These are phyloP conservation scores for Leccinum holopus DNA, from an alignment of 1,284 basidiomycete genomes.

Conservation along the genomic window DNA sequence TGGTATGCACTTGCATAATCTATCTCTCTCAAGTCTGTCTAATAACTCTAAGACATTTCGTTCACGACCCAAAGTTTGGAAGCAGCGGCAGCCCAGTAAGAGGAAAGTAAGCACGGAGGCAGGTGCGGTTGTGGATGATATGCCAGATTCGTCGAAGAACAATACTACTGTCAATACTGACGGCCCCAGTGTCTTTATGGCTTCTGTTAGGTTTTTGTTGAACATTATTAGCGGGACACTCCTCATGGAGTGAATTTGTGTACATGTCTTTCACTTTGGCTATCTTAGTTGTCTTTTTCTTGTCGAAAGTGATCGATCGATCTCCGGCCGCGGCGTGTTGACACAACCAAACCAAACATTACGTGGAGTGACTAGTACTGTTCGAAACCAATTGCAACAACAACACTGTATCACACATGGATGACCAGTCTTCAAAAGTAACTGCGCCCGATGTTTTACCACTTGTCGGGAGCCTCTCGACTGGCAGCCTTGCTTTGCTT, in stretches of 20 bases:
- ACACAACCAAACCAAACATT: not conserved
- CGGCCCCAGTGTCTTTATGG: not conserved
- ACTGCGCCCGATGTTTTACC: constrained; percentile 20
- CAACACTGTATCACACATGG: constrained; percentile 11
- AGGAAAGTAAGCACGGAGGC: not conserved
- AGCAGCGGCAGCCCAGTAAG: not conserved
- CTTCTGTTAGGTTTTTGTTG: constrained; percentile 6
- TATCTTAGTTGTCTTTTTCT: not conserved
- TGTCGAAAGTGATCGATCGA: not conserved
- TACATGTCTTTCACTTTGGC: not conserved
- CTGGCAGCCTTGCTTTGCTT: constrained; percentile 22
- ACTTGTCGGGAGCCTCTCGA: constrained; percentile 24
- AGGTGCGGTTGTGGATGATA: not conserved
- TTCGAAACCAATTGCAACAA: no score
- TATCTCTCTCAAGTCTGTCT: not conserved
- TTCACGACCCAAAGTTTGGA: not conserved
- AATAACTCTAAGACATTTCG: constrained; percentile 1
- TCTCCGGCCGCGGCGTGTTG: not conserved
- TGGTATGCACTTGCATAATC: constrained; percentile 3
- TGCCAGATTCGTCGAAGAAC: not conserved
- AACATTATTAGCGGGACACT: constrained; percentile 4
- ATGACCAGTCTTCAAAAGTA: constrained; percentile 1
- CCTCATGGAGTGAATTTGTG: not conserved
- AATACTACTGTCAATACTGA: not conserved
- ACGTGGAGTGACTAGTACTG: not conserved